These are phyloP conservation scores for Coniochaeta sp. DNA, from an alignment of 2,329 filamentous ascomycete genomes.

Conservation along the genomic window DNA sequence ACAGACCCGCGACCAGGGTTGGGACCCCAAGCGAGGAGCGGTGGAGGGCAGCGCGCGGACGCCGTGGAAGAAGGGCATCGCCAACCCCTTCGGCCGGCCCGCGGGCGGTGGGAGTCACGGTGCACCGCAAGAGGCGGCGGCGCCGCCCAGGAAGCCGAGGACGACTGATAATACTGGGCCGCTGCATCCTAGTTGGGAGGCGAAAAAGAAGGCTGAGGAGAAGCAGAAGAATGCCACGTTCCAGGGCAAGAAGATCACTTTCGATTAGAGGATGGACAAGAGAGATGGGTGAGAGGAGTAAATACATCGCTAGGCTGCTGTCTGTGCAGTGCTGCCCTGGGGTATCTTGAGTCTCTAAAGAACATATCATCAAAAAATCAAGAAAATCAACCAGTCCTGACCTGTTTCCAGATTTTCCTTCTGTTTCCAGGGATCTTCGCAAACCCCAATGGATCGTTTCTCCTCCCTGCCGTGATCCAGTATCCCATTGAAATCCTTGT, in stretches of 20 bases:
- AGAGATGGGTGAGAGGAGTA: neutral
- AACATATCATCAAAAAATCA: too few species aligned
- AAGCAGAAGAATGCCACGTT: conserved; percentile 44
- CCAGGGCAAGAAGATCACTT: conserved; percentile 50
- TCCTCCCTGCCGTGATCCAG: too few species aligned
- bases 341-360: too few species aligned
- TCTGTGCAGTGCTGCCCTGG: neutral
- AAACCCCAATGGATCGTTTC: too few species aligned
- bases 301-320: neutral
- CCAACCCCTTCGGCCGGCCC: conserved; percentile 19
- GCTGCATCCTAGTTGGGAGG: conserved; percentile 60
- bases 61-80: conserved; percentile 37
- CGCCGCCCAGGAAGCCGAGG: conserved; percentile 10
- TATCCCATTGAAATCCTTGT: too few species aligned
- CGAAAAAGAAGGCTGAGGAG: conserved; percentile 55
- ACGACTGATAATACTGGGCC: conserved; percentile 28
- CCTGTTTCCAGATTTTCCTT: too few species aligned
- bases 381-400: too few species aligned
- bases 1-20: conserved; percentile 38
- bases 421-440: too few species aligned
- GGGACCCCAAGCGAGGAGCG: conserved; percentile 51
- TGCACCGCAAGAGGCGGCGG: conserved; percentile 3
- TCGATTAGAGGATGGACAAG: conserved; percentile 45
- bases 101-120: neutral
- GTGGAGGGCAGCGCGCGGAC: conserved; percentile 40